Evolutionary conservation across 176 grass and related monocot species (phyloP), one percentile per base, ranked within the genome.

Genomic region (Metroxylon sagu): DNA sequence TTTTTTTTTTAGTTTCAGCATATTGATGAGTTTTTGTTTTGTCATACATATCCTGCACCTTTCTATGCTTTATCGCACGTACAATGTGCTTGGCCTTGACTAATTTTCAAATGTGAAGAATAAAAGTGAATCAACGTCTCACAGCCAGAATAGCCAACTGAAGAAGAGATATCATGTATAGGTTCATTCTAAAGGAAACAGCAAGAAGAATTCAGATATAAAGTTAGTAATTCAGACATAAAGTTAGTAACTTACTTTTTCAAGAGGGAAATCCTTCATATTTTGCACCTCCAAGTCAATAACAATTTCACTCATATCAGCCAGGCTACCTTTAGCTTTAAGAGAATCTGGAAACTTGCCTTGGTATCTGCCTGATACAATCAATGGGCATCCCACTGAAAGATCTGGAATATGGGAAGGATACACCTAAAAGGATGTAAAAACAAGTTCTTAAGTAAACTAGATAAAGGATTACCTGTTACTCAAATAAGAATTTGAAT

Each of bases 241-340:
- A 56, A 71, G 49, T 52, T 18, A 7, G 14, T 26, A 53, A 68
- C 75, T 77, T 88, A 97, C 87, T 76, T 91, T 88, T 39, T 92
- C 87, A 60, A 88, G 72, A 59, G 85, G 84, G 60, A 98, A 80
- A 77, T 92, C 87, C 63, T 83, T 89, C 31, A 63, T 71, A 56
- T 85, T 66, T 63, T 89, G 77, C 62, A 98, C 84, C 76, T 85
- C 92, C 62, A 98, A 66, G 62, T 98, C 81, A 76, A 98, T 79
- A 5, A 67, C 85, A 56, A 92, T 76, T 60, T 87, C 78, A 70
- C 67, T 81, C 87, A 88, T 85, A 78, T 92, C 87, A 83, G 87
- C 81, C 69, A 85, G 52, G 76, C 62, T 88, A 72, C 93, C 84
- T 53, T 85, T 92, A 67, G 79, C 81, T 83, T 67, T 72, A 75